Conservation (phyloP, 2,329 filamentous ascomycete genomes). For the Ceratocystis cacaofunesta region DNA sequence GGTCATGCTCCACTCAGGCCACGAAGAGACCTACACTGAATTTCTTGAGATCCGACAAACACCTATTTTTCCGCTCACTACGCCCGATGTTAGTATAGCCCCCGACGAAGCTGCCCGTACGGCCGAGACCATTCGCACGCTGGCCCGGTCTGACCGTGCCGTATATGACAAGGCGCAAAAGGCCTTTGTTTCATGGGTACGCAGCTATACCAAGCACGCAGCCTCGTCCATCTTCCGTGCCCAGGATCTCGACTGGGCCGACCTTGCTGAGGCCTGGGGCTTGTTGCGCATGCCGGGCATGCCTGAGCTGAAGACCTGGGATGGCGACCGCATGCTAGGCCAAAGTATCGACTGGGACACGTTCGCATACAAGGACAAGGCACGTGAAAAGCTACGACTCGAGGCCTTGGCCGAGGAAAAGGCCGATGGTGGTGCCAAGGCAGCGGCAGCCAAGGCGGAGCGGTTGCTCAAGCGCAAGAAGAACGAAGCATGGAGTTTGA, state of each 20-base stretch:
- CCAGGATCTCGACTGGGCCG: constrained; percentile 68
- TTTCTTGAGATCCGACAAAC: constrained; percentile 82
- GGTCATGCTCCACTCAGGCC: constrained; percentile 68
- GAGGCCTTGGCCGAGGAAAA: constrained; percentile 39
- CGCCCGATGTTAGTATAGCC: constrained; percentile 41
- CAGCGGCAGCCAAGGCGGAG: constrained; percentile 25
- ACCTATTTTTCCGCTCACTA: constrained; percentile 51
- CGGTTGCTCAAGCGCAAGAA: constrained; percentile 41
- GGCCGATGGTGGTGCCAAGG: constrained; percentile 28
- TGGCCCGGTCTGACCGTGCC: constrained; percentile 37
- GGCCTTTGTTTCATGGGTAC: constrained; percentile 86
- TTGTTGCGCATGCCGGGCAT: constrained; percentile 78
- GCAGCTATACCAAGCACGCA: constrained; percentile 81
- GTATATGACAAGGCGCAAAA: constrained; percentile 78
- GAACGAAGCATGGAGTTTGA: constrained; percentile 59
- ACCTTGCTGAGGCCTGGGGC: constrained; percentile 71
- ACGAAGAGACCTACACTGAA: constrained; percentile 77
- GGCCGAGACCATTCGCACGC: constrained; percentile 45
- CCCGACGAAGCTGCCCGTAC: constrained; percentile 44
- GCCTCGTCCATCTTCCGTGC: constrained; percentile 82
- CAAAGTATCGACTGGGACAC: constrained; percentile 51
- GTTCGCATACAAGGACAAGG: constrained; percentile 58
- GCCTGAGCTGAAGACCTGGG: constrained; percentile 70
- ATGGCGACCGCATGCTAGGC: constrained; percentile 49
- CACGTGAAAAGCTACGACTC: constrained; percentile 49